Base-by-base conservation (phyloP, 306 rosid species). In the Sindora glabra region DNA sequence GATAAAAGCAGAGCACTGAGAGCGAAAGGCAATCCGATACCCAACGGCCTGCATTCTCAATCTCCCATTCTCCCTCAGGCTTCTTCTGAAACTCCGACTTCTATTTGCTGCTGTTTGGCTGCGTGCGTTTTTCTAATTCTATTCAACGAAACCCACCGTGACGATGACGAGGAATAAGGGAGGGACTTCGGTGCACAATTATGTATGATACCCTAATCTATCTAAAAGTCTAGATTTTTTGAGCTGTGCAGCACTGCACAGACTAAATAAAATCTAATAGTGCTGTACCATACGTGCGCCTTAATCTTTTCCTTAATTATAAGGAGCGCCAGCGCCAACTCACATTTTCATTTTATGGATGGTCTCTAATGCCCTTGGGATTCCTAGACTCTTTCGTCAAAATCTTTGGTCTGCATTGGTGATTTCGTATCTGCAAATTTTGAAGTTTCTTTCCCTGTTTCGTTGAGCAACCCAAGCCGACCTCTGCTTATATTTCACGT, bases 31-130 rank as follows among this genome's bases (percentile, higher is more conserved):
- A 90, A 70, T 14, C 97, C 97, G 47, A 90, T 30, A 19, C 95
- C 97, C 39, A 87, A 63, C 10, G 96, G 96, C 69, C 86, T 84
- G 77, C 97, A 90, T 49, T 72, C 89, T 49, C 96, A 89, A 54
- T 72, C 92, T 66, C 62, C 89, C 86, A 81, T 83, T 37, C 1
- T 64, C 8, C 40, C 12, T 29, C 22, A 46, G 25, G 57, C 52
- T 53, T 2, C 55, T 22, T 54, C 38, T 56, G 19, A 5, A 27
- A 11, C 27, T 17, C 15, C 34, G 10, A 27, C 3, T n/a, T n/a
- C n/a, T n/a, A n/a, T n/a, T n/a, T n/a, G n/a, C n/a, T n/a, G 8
- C 34, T 29, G 2, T 29, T 29, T 29, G 34, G 30, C 6, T 26
- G 3, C 30, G 30, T 26, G 30, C 4, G 30, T 2, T 26, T 26